A percentile compares a stretch with the other conserved stretches of the same genome.
Conservation (phyloP, 371 early-diverging fungal genomes). For the Syncephalastrum racemosum region DNA sequence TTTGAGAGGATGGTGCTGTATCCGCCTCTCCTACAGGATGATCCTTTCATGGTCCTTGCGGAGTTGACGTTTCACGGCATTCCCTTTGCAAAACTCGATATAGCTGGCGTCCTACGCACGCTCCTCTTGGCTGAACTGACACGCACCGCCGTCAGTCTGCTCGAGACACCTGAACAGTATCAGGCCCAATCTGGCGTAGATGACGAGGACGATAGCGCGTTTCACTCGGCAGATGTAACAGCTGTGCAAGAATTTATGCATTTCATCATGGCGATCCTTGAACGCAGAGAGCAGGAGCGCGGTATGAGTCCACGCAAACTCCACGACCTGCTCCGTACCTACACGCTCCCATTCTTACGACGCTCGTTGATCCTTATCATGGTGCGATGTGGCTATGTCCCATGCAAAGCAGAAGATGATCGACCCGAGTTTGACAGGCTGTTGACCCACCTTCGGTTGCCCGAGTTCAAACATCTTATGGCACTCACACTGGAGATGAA, state of each 20-base stretch:
- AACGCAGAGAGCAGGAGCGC: not conserved
- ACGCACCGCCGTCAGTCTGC: conserved; percentile 46
- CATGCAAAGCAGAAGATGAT: conserved; percentile 13
- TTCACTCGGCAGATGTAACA: not conserved
- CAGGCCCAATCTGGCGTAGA: conserved; percentile 5
- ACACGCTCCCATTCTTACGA: conserved; percentile 75
- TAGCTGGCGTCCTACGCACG: conserved; percentile 65
- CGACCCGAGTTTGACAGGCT: conserved; percentile 33
- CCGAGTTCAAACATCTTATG: conserved; percentile 25
- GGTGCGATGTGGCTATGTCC: conserved; percentile 61
- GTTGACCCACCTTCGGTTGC: conserved; percentile 24
- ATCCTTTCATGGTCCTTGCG: conserved; percentile 66
- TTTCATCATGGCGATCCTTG: conserved; percentile 17
- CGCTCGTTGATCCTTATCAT: conserved; percentile 67
- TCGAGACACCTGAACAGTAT: conserved; percentile 8
- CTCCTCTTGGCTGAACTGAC: conserved; percentile 67
- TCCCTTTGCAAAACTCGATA: conserved; percentile 56
- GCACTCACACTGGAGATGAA: conserved; percentile 18
- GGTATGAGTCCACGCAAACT: conserved; percentile 24
- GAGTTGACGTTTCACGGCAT: conserved; percentile 59
- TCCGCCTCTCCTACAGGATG: conserved; percentile 65
- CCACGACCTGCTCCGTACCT: conserved; percentile 58
- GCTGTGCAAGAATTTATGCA: conserved; percentile 28
- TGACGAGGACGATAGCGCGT: conserved; percentile 14
- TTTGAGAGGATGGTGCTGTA: conserved; percentile 26